Conservation (phyloP, 2,329 filamentous ascomycete species). For the Xylaria sp. region DNA sequence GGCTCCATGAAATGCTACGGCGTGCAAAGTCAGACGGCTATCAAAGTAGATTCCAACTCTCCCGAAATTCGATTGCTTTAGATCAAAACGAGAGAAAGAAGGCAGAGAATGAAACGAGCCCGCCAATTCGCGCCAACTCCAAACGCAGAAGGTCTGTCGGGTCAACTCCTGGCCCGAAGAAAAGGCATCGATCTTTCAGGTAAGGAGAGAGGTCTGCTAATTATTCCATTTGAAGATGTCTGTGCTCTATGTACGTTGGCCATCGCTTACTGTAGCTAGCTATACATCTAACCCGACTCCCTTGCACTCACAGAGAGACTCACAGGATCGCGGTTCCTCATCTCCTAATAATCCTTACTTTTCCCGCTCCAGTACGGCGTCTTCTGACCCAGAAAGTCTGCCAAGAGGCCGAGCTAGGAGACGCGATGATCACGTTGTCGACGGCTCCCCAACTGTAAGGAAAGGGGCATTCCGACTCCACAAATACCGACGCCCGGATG, state of each 20-base stretch:
- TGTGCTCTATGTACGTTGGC: conserved; percentile 6
- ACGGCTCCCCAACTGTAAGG: conserved; percentile 30
- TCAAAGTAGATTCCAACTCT: background rate
- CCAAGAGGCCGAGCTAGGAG: conserved; percentile 19
- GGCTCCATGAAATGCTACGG: conserved; percentile 9
- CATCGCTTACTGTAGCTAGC: background rate
- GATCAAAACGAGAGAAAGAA: background rate
- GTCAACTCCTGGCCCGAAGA: background rate
- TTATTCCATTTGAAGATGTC: background rate
- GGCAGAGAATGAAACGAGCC: conserved; percentile 7
- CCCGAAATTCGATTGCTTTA: background rate
- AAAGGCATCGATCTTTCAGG: background rate
- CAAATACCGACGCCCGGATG: conserved; percentile 10
- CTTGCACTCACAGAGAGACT: background rate
- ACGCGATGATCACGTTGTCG: background rate
- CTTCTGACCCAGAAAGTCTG: conserved; percentile 6
- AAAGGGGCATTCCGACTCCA: conserved; percentile 39
- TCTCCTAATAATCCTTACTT: background rate
- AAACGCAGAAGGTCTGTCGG: conserved; percentile 25
- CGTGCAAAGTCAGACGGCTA: conserved; percentile 18
- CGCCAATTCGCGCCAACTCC: conserved; percentile 25
- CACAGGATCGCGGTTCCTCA: background rate
- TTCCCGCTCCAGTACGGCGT: background rate
- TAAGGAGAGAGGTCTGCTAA: background rate
- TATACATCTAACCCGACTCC: background rate